Evolutionary conservation across 2,329 filamentous ascomycete genomes (phyloP).

Genomic region (Periconia digitata): DNA sequence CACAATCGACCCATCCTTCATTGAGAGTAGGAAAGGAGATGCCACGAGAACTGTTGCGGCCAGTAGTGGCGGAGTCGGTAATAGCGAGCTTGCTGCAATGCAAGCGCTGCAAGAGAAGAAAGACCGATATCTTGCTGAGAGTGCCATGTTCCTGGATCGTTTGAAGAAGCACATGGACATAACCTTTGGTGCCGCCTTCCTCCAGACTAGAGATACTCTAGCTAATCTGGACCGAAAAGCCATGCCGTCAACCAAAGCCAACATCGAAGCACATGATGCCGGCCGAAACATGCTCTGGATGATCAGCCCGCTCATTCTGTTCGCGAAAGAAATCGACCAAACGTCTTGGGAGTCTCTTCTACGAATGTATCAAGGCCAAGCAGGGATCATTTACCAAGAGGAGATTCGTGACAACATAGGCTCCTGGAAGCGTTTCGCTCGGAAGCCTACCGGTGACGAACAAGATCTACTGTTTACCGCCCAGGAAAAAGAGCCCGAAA

Average conservation of each 20-base stretch:
- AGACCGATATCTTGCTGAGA: slow-evolving; percentile 80
- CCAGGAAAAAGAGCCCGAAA: slow-evolving; percentile 85
- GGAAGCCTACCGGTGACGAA: slow-evolving; percentile 76
- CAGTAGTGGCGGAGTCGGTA: slow-evolving; percentile 62
- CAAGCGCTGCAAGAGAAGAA: slow-evolving; percentile 92
- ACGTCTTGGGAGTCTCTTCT: slow-evolving; percentile 80
- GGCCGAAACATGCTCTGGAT: slow-evolving; percentile 79
- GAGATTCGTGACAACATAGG: slow-evolving; percentile 78
- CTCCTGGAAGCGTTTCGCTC: slow-evolving; percentile 77
- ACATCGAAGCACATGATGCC: slow-evolving; percentile 67
- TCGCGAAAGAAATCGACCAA: slow-evolving; percentile 80
- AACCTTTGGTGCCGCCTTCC: slow-evolving; percentile 75
- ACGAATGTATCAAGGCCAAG: slow-evolving; percentile 76
- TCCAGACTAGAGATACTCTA: slow-evolving; percentile 67
- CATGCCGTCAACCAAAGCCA: slow-evolving; percentile 61
- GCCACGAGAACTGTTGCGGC: slow-evolving; percentile 24
- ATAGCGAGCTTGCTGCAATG: slow-evolving; percentile 81
- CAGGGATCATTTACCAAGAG: slow-evolving; percentile 74
- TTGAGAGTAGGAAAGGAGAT: slow-evolving; percentile 51
- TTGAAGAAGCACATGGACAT: slow-evolving; percentile 79
- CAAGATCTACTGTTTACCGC: slow-evolving; percentile 84
- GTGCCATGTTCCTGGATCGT: slow-evolving; percentile 72
- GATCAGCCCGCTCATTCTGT: slow-evolving; percentile 84
- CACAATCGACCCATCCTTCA: slow-evolving; percentile 84
- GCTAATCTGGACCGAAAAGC: slow-evolving; percentile 48